A percentile compares a stretch with the other conserved stretches of the same genome.
Conservation (phyloP, 1,284 basidiomycete genomes). For the Anthracocystis walkeri region DNA sequence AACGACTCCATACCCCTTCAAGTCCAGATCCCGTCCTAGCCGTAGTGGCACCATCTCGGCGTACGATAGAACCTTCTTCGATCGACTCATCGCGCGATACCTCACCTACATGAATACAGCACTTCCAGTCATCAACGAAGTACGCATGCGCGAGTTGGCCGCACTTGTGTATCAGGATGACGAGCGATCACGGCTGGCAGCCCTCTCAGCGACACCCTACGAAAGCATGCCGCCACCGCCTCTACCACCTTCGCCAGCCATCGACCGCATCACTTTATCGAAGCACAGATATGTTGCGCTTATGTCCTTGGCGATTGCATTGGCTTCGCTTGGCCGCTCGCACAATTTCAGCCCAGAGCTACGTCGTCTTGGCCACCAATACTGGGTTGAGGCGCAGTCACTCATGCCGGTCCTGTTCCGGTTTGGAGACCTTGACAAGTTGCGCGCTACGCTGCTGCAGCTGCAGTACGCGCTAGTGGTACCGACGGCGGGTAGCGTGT, state of each 20-base stretch:
- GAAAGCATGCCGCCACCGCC: slow-evolving; percentile 42
- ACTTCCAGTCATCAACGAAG: slow-evolving; percentile 40
- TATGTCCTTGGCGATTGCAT: slow-evolving; percentile 41
- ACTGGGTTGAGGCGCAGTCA: slow-evolving; percentile 42
- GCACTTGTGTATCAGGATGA: slow-evolving; percentile 36
- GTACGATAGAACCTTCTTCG: slow-evolving; percentile 43
- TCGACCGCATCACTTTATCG: slow-evolving; percentile 27
- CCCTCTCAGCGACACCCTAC: slow-evolving; percentile 13
- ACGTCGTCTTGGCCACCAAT: slow-evolving; percentile 38
- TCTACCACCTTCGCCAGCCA: slow-evolving; percentile 13
- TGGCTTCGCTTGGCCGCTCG: slow-evolving; percentile 44
- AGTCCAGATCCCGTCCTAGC: slow-evolving; percentile 26
- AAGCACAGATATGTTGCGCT: slow-evolving; percentile 36
- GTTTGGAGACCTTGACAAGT: slow-evolving; percentile 37
- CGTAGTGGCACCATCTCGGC: slow-evolving; percentile 29
- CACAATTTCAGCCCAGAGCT: slow-evolving; percentile 53
- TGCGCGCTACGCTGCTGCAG: slow-evolving; percentile 39
- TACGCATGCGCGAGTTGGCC: slow-evolving; percentile 35
- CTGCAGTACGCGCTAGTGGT: slow-evolving; percentile 44
- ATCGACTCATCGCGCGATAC: slow-evolving; percentile 41
- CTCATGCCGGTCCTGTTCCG: slow-evolving; percentile 26
- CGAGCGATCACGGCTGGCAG: slow-evolving; percentile 16
- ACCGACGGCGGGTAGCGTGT: slow-evolving; percentile 43
- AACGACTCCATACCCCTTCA: slow-evolving; percentile 10
- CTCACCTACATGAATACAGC: slow-evolving; percentile 50